These are phyloP conservation scores for Exserohilum rostratum DNA, from an alignment of 2,329 filamentous ascomycete species.

Conservation along the genomic window DNA sequence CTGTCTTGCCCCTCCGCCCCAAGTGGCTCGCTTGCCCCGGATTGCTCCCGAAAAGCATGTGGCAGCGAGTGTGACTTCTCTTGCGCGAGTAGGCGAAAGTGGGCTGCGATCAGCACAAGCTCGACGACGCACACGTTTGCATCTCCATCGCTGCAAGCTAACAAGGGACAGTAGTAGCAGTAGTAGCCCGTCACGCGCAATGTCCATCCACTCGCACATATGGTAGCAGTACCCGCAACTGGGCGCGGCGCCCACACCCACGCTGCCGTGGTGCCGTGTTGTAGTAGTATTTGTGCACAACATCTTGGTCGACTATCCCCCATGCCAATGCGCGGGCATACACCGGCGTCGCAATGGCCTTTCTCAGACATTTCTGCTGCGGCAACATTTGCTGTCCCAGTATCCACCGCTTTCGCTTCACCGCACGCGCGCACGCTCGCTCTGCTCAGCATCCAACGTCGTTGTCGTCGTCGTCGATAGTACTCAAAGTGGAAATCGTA, in stretches of 20 bases:
- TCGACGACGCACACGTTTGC: constrained; percentile 3
- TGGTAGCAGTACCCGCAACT: neutral
- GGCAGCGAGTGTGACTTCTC: constrained; percentile 6
- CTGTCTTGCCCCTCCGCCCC: neutral
- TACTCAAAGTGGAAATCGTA: neutral
- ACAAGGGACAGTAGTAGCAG: constrained; percentile 5
- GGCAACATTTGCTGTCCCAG: neutral
- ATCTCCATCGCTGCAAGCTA: constrained; percentile 2
- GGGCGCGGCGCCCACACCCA: too few relatives aligned
- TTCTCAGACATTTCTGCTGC: neutral
- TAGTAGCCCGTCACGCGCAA: constrained; percentile 1
- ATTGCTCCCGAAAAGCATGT: constrained; percentile 10
- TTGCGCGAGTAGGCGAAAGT: neutral
- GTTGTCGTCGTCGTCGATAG: neutral
- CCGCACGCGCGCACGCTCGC: neutral
- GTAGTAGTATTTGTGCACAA: constrained; percentile 6
- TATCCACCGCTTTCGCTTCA: neutral
- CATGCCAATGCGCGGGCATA: constrained; percentile 2
- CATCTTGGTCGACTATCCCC: neutral
- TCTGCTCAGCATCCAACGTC: neutral
- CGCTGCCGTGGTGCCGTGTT: constrained; percentile 5
- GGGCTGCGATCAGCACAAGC: constrained; percentile 9
- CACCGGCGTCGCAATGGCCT: constrained; percentile 1
- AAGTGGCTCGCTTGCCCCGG: constrained; percentile 13
- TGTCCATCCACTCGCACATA: neutral